Evolutionary conservation across 345 rosid genomes (phyloP), one percentile per base, ranked within the genome.

Genomic region (Aquilaria yunnanensis): DNA sequence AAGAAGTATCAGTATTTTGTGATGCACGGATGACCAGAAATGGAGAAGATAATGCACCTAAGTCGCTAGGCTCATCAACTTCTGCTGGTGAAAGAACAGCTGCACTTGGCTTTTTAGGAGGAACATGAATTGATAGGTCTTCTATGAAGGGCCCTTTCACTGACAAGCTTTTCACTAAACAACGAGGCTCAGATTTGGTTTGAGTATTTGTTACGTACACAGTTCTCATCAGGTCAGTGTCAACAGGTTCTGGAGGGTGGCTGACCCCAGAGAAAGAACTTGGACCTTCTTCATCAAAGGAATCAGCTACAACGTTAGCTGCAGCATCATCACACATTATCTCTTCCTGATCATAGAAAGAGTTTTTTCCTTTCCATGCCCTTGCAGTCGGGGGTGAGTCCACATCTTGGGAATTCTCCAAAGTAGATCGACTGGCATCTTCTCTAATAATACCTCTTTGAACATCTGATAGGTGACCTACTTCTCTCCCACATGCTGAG

Each of bases 161-260:
- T 32, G 86, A 78, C 87, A 82, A 58, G 62, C 77, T 84, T 80
- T 82, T 92, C 85, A 82, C 75, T 65, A 92, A 76, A 60, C 86
- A 76, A 46, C 77, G 76, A 30, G 87, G 67, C 69, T 92, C 93
- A 7, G 93, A 74, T 68, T 85, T 84, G 70, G 54, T 73, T 46
- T 85, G 88, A 57, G 75, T 52, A 30, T 86, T 80, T 11, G 96
- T 86, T 1, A 85, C 95, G 74, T 81, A 88, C 4, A 86, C 80
- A 5, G 84, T 66, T 63, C 76, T 86, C 75, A 93, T 90, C 48
- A 78, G 80, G 88, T 94, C 95, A 55, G 82, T 83, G 65, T 94
- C 99, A 32, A 85, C 76, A 16, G 99, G 99, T 65, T 94, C 99
- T 0, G 88, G 88, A 60, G 99, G 99, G 73, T 90, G 99, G 71